Evolutionary conservation across 768 basidiomycete genomes (phyloP), one percentile per base, ranked within the genome.

Genomic region (Mycena leptocephala): DNA sequence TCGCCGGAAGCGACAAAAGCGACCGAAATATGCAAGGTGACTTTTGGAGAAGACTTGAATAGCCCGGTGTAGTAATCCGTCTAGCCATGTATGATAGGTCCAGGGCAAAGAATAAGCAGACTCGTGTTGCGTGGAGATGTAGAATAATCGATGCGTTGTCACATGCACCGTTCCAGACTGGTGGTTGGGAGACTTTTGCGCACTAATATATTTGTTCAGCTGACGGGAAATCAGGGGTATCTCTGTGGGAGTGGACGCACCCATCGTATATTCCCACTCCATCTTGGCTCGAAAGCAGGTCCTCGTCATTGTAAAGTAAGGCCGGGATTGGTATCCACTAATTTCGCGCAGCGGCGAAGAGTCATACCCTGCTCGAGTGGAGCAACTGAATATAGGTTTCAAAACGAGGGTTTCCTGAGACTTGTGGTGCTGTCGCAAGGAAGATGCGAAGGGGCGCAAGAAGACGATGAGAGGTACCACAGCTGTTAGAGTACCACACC

Each of bases 181-280:
- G 81, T 97, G 94, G 39, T 90, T 87, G n/a, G 90, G 87, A 6
- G 95, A 89, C 86, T 98, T 98, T 88, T 96, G 94, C 71, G 89
- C 89, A 67, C 97, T 82, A 53, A 78, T 74, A 63, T 79, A 83
- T 81, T 82, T 22, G 55, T 48, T 63, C 43, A 75, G 46, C 28
- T 35, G 64, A 41, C 41, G 35, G 55, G 14, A 28, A 5, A 41
- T 18, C 30, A 48, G 46, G 64, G 35, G 71, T 55, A 59, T 48
- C 61, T 30, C 33, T 73, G 74, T 75, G 74, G 16, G 79, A 35
- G 73, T n/a, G 46, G 33, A 86, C 93, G 76, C 83, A 97, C 97
- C 96, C 96, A 78, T 97, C 94, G 81, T 99, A 99, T 70, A 99
- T 93, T n/a, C n/a, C n/a, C n/a, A n/a, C n/a, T n/a, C n/a, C n/a